Evolutionary conservation across 768 basidiomycete species (phyloP).

Genomic region (Termitomyces sp.): DNA sequence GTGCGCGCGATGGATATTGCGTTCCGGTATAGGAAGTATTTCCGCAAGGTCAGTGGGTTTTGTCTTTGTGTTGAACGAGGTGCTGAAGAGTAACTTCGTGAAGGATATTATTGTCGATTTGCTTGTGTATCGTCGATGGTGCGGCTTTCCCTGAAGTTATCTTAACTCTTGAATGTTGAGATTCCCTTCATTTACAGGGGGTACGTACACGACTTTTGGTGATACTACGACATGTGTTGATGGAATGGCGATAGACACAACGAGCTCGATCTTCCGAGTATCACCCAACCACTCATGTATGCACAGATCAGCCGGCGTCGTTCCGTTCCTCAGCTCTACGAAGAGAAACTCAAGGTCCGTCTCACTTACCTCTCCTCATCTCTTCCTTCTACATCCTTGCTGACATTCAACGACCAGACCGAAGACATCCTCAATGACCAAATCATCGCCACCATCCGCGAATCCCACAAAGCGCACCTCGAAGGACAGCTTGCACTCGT

Average conservation of each 20-base stretch:
- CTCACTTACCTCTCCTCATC: constrained; percentile 21
- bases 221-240: not conserved
- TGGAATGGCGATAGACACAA: constrained; percentile 57
- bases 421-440: constrained; percentile 49
- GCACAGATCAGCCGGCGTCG: constrained; percentile 72
- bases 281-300: constrained; percentile 91
- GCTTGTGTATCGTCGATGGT: constrained; percentile 85
- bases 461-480: constrained; percentile 55
- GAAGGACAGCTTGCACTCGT: constrained; percentile 53
- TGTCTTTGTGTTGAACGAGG: not conserved
- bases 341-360: constrained; percentile 65
- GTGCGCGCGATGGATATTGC: constrained; percentile 83
- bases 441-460: constrained; percentile 46
- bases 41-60: constrained; percentile 56
- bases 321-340: constrained; percentile 79
- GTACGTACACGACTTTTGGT: constrained; percentile 18
- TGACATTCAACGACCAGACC: constrained; percentile 21
- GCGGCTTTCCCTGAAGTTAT: constrained; percentile 12
- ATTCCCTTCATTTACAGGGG: constrained; percentile 24
- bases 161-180: not conserved
- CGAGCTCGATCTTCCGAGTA: constrained; percentile 80
- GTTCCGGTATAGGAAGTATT: constrained; percentile 80
- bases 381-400: not conserved
- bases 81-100: not conserved
- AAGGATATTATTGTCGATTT: constrained; percentile 86